Evolutionary conservation across 148 eudicot species (phyloP).

Genomic region (Pharnaceum exiguum): DNA sequence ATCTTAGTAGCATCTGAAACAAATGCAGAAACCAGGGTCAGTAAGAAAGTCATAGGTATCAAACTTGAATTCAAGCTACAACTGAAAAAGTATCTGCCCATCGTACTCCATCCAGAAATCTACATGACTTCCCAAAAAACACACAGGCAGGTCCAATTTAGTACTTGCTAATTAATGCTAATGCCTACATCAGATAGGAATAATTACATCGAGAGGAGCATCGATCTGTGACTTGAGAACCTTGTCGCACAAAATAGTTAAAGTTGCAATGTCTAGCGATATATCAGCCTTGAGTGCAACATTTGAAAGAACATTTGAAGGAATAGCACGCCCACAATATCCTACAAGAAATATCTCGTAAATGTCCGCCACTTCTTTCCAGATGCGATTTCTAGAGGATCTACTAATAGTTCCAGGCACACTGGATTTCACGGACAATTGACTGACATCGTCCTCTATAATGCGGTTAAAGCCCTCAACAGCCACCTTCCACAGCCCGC

Average conservation of each 20-base stretch:
- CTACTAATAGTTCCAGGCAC: slow-evolving; percentile 34
- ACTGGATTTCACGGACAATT: slow-evolving; percentile 22
- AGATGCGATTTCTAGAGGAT: slow-evolving; percentile 64
- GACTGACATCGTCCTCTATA: slow-evolving; percentile 56
- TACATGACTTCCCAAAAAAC: not conserved
- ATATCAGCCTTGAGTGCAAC: slow-evolving; percentile 58
- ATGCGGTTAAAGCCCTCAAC: slow-evolving; percentile 83
- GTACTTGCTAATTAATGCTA: not conserved
- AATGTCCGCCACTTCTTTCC: slow-evolving; percentile 99
- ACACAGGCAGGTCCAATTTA: not conserved
- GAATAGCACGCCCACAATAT: slow-evolving; percentile 93
- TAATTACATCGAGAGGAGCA: slow-evolving; percentile 69
- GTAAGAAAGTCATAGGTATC: not conserved
- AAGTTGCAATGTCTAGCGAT: slow-evolving; percentile 74
- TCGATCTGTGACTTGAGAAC: slow-evolving; percentile 71
- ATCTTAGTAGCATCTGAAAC: slow-evolving; percentile 69
- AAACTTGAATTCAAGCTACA: not conserved
- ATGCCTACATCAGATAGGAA: slow-evolving; percentile 15
- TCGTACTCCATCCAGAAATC: not conserved
- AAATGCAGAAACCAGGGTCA: not conserved
- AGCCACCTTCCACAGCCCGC: slow-evolving; percentile 85
- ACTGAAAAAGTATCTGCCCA: not conserved
- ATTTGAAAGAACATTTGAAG: slow-evolving; percentile 55
- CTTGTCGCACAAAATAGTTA: slow-evolving; percentile 72
- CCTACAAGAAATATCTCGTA: slow-evolving; percentile 91